Conservation (phyloP, 2,329 filamentous ascomycete genomes). For the Aspergillus flavus region DNA sequence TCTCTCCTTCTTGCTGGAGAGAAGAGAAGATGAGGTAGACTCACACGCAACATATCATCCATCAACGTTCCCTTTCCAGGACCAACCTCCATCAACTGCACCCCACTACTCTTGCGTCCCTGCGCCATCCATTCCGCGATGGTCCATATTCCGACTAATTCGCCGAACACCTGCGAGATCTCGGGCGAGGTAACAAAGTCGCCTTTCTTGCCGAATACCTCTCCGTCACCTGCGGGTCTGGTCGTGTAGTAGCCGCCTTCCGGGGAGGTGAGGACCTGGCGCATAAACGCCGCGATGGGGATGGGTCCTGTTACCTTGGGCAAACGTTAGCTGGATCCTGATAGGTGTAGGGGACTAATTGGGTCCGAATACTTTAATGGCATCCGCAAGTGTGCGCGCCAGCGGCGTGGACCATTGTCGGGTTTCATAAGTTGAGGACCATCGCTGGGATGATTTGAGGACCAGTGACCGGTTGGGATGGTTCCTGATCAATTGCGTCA, state of each 20-base stretch:
- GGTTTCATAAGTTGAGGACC: constrained; percentile 37
- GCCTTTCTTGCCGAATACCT: constrained; percentile 89
- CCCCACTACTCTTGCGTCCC: constrained; percentile 69
- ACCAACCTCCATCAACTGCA: constrained; percentile 91
- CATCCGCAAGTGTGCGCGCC: constrained; percentile 81
- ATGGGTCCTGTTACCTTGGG: constrained; percentile 80
- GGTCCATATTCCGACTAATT: constrained; percentile 91
- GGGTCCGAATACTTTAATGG: constrained; percentile 68
- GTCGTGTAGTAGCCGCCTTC: constrained; percentile 92
- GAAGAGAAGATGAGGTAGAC: constrained; percentile 33
- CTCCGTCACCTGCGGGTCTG: constrained; percentile 66
- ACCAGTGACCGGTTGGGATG: constrained; percentile 20
- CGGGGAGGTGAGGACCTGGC: constrained; percentile 92
- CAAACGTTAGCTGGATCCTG: background rate
- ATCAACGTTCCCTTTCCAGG: constrained; percentile 94
- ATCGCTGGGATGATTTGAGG: constrained; percentile 28
- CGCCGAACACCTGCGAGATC: constrained; percentile 95
- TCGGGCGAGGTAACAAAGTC: constrained; percentile 98
- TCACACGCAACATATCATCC: constrained; percentile 89
- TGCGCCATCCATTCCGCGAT: constrained; percentile 96
- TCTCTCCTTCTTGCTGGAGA: background rate
- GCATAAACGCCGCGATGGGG: constrained; percentile 93
- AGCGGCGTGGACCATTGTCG: constrained; percentile 89
- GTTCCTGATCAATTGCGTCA: constrained; percentile 28
- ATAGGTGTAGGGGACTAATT: constrained; percentile 11